Conservation (phyloP, 2,329 filamentous ascomycete species). For the Thielaviopsis ethacetica region DNA sequence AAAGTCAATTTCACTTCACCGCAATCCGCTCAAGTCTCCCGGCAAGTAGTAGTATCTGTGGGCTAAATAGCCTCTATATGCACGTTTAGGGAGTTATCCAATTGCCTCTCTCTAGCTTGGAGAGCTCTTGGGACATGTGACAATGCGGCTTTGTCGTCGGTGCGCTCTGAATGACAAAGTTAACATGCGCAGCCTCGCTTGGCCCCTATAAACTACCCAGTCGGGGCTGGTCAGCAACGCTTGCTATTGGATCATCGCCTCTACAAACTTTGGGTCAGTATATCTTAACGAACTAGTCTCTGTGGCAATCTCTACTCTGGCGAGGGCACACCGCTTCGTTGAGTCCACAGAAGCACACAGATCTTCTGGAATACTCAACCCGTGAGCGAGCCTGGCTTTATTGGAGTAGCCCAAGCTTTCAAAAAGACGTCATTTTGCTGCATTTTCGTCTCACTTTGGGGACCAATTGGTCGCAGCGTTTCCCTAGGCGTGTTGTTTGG, state of each 20-base stretch:
- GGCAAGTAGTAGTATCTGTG: not conserved
- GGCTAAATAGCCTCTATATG: not conserved
- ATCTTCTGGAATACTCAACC: not conserved
- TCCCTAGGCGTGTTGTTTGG: not conserved
- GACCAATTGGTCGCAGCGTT: not conserved
- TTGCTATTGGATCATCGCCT: not conserved
- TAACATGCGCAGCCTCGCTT: not conserved
- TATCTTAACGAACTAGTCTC: not conserved
- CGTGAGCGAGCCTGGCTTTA: too few relatives aligned
- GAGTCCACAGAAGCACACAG: too few relatives aligned
- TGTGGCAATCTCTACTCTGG: not conserved
- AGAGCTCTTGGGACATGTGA: not conserved
- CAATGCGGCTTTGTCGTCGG: too few relatives aligned
- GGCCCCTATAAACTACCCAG: not conserved
- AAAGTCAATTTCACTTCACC: too few relatives aligned
- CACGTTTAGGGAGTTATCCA: not conserved
- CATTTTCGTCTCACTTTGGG: not conserved
- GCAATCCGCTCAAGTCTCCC: not conserved
- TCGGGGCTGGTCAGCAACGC: not conserved
- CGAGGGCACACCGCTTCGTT: not conserved
- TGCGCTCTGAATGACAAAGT: too few relatives aligned
- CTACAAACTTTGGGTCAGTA: not conserved
- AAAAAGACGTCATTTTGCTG: not conserved
- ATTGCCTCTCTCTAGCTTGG: not conserved
- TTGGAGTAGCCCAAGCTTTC: not conserved